A percentile compares a stretch with the other conserved stretches of the same genome.
These are phyloP conservation scores for Centaurea solstitialis DNA, from an alignment of 129 eudicot genomes.

Conservation along the genomic window DNA sequence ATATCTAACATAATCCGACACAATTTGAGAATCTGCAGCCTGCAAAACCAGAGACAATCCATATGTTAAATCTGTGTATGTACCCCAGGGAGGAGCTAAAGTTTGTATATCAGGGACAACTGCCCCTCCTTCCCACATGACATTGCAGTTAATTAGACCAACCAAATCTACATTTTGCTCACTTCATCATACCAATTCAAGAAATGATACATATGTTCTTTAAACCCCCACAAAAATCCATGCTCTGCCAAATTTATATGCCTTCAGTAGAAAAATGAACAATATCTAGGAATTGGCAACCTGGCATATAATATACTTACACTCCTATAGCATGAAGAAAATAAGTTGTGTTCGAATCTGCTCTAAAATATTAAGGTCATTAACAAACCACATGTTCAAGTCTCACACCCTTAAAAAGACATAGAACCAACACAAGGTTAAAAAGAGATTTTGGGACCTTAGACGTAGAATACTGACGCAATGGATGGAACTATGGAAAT, in stretches of 20 bases:
- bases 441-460: too few relatives aligned
- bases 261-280: background rate
- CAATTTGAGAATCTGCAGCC: slow-evolving; percentile 96
- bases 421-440: too few relatives aligned
- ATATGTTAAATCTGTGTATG: background rate
- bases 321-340: background rate
- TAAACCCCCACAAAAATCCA: background rate
- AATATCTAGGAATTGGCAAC: background rate
- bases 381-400: background rate
- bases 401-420: background rate
- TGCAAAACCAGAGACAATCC: slow-evolving; percentile 29
- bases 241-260: background rate
- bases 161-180: background rate
- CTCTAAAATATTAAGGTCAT: background rate
- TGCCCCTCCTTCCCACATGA: background rate
- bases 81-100: background rate
- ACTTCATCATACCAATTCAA: background rate
- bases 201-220: background rate
- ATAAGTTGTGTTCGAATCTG: background rate
- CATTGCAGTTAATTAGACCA: background rate
- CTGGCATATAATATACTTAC: background rate
- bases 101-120: background rate
- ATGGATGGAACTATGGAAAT: too few relatives aligned
- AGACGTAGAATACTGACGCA: too few relatives aligned
- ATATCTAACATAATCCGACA: slow-evolving; percentile 85